Conservation (phyloP, 169 alveolate species). For the Cryptosporidium ryanae region DNA sequence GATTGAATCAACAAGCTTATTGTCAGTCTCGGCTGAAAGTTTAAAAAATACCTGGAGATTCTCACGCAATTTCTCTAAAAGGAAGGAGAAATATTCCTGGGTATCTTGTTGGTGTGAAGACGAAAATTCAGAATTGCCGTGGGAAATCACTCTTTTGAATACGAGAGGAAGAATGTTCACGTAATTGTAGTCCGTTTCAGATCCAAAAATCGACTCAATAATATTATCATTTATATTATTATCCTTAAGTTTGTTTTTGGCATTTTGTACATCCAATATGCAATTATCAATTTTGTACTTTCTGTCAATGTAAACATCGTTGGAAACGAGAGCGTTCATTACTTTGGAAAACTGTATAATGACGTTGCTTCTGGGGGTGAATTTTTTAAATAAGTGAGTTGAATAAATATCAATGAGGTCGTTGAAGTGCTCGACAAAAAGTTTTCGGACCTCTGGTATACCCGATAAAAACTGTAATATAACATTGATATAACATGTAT, state of each 20-base stretch:
- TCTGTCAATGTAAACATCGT: conserved; percentile 29
- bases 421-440: conserved; percentile 12
- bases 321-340: conserved; percentile 22
- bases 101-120: conserved; percentile 83
- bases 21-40: neutral
- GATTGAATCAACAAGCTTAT: neutral
- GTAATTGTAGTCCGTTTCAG: neutral
- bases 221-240: conserved; percentile 16
- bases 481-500: conserved; percentile 87
- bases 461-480: conserved; percentile 80
- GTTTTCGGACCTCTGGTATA: conserved; percentile 25
- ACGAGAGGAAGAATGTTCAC: conserved; percentile 18
- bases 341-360: conserved; percentile 58
- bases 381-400: neutral
- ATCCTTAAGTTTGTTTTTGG: conserved; percentile 5
- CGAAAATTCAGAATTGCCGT: conserved; percentile 79
- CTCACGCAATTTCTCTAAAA: conserved; percentile 16
- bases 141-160: conserved; percentile 22
- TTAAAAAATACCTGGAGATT: neutral
- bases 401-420: conserved; percentile 36
- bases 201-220: conserved; percentile 27
- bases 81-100: conserved; percentile 76
- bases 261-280: conserved; percentile 5
- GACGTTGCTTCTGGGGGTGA: conserved; percentile 16
- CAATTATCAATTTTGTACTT: neutral